Evolutionary conservation across 176 grass and related monocot species (phyloP), one percentile per base, ranked within the genome.

Genomic region (Puccinellia tenuiflora): DNA sequence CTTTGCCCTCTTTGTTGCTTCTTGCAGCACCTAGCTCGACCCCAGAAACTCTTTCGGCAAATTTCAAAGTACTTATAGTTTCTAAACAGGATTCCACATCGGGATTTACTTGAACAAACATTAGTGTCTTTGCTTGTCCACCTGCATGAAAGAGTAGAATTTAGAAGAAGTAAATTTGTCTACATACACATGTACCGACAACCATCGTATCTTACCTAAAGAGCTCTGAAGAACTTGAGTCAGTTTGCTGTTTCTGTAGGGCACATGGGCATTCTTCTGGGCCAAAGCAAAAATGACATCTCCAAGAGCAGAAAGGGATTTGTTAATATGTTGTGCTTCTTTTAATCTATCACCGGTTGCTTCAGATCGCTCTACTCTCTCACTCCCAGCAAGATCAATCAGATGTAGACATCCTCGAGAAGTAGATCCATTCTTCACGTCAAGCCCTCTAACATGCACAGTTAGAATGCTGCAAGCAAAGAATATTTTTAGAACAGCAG

Each of bases 211-310:
- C 25, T 88, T 92, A 94, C 95, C 95, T 91, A 97, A 85, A 83
- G 95, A 97, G 66, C 95, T 97, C 73, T 97, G 95, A 84, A 97
- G 86, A 80, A 97, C 95, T 94, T 97, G 95, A 84, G 95, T 97
- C 59, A 97, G 82, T 68, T 97, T 97, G 88, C 95, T 94, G n/a
- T 97, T 97, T 85, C 95, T 84, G 72, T 97, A 97, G 26, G 95
- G 95, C 69, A 97, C 92, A 81, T 97, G 92, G 11, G 88, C 73
- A 54, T 84, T 93, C 81, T 87, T 97, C 67, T 97, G 95, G 37
- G 95, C 88, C 35, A 97, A 86, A 73, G 95, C 86, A 91, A 92
- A 97, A 43, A 97, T 90, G 40, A 93, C 95, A 89, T 97, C 95
- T 68, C 95, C 95, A 35, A 97, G 85, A 68, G 95, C 95, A 84